Evolutionary conservation across 148 eudicot genomes (phyloP).

Genomic region (Talinum fruticosum): DNA sequence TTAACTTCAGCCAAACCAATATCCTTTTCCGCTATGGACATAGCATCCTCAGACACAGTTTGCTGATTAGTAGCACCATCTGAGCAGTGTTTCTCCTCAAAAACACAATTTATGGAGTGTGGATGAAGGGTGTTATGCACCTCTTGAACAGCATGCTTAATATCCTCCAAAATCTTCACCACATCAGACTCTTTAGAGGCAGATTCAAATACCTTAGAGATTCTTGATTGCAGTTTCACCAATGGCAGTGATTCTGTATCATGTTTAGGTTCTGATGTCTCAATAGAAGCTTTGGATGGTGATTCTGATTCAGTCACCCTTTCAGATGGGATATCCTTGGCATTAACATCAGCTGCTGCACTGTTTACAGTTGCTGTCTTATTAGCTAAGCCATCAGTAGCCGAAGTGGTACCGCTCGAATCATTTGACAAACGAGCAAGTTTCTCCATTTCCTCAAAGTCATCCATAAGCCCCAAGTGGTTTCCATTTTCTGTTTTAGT

Average conservation of each 20-base stretch:
- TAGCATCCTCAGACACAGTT: slow-evolving; percentile 32
- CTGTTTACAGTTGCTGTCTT: slow-evolving; percentile 17
- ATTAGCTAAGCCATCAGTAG: slow-evolving; percentile 22
- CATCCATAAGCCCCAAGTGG: slow-evolving; percentile 93
- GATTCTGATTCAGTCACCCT: slow-evolving; percentile 22
- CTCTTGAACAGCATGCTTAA: slow-evolving; percentile 52
- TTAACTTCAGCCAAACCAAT: slow-evolving; percentile 35
- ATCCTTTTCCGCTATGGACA: slow-evolving; percentile 37
- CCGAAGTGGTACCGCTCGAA: slow-evolving; percentile 33
- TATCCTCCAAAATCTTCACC: slow-evolving; percentile 51
- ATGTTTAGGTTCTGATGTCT: slow-evolving; percentile 18
- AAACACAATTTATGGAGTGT: slow-evolving; percentile 33
- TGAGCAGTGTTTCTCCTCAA: slow-evolving; percentile 40
- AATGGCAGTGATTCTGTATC: slow-evolving; percentile 33
- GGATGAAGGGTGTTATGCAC: slow-evolving; percentile 37
- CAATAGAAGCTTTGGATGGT: slow-evolving; percentile 19
- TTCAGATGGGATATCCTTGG: slow-evolving; percentile 24
- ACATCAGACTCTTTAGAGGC: slow-evolving; percentile 52
- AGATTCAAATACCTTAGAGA: slow-evolving; percentile 53
- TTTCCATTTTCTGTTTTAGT: slow-evolving; percentile 55
- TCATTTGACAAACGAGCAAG: slow-evolving; percentile 62
- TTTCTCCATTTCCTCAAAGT: slow-evolving; percentile 98
- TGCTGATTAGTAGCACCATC: slow-evolving; percentile 24
- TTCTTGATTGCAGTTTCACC: slow-evolving; percentile 54
- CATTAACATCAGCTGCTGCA: slow-evolving; percentile 20